Conservation (phyloP, 257 asterid species). For the Penstemon eatonii region DNA sequence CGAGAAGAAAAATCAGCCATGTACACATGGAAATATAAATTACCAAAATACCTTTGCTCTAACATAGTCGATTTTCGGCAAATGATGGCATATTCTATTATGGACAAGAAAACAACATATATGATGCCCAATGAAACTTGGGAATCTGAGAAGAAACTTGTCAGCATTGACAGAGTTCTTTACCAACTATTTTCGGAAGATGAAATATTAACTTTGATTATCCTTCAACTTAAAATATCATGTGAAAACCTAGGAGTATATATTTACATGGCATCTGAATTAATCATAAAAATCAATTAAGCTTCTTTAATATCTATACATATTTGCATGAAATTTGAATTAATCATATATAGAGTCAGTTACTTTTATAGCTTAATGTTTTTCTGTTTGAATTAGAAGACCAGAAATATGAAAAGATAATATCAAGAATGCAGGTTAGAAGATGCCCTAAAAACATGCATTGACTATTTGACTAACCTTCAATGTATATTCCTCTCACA, state of each 20-base stretch:
- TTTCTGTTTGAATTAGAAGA: not conserved
- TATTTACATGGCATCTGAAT: not conserved
- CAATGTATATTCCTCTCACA: no score
- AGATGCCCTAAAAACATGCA: not conserved
- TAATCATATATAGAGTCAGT: no score
- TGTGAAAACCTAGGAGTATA: not conserved
- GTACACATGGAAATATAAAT: not conserved
- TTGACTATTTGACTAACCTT: not conserved
- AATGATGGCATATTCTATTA: not conserved
- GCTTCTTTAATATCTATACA: not conserved
- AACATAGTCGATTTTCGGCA: not conserved
- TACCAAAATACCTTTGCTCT: not conserved
- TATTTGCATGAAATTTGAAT: not conserved
- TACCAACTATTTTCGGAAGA: constrained; percentile 1
- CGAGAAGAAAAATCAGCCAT: constrained; percentile 22
- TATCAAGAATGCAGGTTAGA: constrained; percentile 3
- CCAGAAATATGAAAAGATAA: not conserved
- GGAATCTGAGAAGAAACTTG: not conserved
- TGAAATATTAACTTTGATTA: not conserved
- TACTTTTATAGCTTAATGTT: not conserved
- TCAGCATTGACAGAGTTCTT: not conserved
- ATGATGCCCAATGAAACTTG: not conserved
- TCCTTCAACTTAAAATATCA: not conserved
- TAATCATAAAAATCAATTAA: constrained; percentile 1
- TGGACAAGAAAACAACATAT: not conserved